These are phyloP conservation scores for Aspergillus cavernicola DNA, from an alignment of 495 filamentous ascomycete genomes.

Conservation along the genomic window DNA sequence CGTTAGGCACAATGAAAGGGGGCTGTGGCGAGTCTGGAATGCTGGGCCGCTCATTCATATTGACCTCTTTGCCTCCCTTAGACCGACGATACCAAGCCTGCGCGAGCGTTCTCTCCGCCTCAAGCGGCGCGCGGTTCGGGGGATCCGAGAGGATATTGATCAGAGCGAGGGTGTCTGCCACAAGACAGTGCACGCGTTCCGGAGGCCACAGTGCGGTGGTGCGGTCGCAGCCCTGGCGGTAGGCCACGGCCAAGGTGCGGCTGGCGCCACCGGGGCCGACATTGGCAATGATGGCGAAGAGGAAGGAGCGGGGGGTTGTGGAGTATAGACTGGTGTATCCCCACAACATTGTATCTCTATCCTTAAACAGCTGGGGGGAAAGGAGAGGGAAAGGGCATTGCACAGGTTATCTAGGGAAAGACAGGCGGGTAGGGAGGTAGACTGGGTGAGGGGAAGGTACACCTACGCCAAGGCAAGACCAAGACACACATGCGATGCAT, in stretches of 20 bases:
- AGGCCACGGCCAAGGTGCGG: conserved; percentile 19
- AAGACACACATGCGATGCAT: no score
- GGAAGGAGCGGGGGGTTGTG: conserved; percentile 15
- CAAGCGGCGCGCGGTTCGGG: conserved; percentile 16
- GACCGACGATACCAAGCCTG: conserved; percentile 17
- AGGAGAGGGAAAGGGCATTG: background rate
- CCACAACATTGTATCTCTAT: background rate
- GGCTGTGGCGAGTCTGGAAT: conserved; percentile 18
- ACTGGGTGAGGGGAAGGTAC: no score
- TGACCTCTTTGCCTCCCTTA: background rate
- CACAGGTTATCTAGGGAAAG: background rate
- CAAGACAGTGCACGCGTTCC: conserved; percentile 6
- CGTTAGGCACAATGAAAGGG: conserved; percentile 11
- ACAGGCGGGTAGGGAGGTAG: no score
- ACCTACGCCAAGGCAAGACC: no score
- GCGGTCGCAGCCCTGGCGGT: conserved; percentile 15
- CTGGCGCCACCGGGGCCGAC: conserved; percentile 16
- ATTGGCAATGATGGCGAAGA: conserved; percentile 20
- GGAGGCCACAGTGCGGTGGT: background rate
- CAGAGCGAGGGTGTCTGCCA: conserved; percentile 16
- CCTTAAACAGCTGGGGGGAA: background rate
- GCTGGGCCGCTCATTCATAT: conserved; percentile 12
- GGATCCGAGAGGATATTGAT: conserved; percentile 17
- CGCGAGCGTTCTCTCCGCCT: conserved; percentile 12
- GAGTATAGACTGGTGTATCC: conserved; percentile 11